These are phyloP conservation scores for Kodamaea sagamina DNA, from an alignment of 805 yeast species.

Conservation along the genomic window DNA sequence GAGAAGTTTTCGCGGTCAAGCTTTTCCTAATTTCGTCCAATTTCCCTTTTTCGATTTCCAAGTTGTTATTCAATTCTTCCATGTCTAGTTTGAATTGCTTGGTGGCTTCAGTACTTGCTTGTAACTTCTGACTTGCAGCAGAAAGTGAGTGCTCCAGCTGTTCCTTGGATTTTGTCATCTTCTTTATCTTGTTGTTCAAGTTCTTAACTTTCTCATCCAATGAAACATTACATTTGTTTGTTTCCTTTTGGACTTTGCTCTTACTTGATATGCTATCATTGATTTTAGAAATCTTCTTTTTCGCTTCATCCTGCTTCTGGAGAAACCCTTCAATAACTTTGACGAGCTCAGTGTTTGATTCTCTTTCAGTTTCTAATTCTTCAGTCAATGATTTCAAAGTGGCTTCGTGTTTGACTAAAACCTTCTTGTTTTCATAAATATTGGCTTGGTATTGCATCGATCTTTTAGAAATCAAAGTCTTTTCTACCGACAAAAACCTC, in stretches of 20 bases:
- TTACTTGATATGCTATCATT: conserved; percentile 23
- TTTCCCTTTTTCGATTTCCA: conserved; percentile 54
- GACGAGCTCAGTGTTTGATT: conserved; percentile 40
- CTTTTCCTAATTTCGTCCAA: conserved; percentile 64
- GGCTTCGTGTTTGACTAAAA: conserved; percentile 39
- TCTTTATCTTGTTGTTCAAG: conserved; percentile 56
- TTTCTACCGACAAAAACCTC: conserved; percentile 63
- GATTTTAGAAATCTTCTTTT: conserved; percentile 27
- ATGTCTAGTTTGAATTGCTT: conserved; percentile 47
- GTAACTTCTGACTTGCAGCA: conserved; percentile 49
- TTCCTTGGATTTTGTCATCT: conserved; percentile 55
- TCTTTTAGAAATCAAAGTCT: conserved; percentile 52
- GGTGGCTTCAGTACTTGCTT: conserved; percentile 47
- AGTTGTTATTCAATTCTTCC: conserved; percentile 42
- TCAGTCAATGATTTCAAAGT: conserved; percentile 42
- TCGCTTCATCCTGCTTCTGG: conserved; percentile 28
- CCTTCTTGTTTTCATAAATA: conserved; percentile 40
- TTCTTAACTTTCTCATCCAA: conserved; percentile 78
- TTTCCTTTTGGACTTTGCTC: conserved; percentile 33
- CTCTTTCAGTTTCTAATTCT: conserved; percentile 45
- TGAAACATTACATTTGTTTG: conserved; percentile 58
- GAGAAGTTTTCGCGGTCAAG: conserved; percentile 73
- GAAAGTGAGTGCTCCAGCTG: conserved; percentile 47
- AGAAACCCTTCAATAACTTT: conserved; percentile 35
- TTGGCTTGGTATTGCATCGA: conserved; percentile 59